Evolutionary conservation across 2,329 filamentous ascomycete genomes (phyloP), one percentile per base, ranked within the genome.

Genomic region (Metarhizium brunneum): DNA sequence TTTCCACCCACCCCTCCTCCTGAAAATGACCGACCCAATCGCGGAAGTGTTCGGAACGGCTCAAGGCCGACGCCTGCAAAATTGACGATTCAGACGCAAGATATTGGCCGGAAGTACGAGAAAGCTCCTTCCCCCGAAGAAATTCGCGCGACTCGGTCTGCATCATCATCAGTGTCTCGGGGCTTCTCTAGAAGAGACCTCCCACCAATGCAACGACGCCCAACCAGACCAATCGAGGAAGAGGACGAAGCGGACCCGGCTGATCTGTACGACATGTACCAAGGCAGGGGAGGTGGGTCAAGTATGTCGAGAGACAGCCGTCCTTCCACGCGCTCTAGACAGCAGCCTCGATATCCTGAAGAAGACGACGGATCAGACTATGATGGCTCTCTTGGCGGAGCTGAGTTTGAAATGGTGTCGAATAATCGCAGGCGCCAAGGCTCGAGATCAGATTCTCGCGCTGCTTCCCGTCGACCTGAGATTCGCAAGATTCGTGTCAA

Each of bases 1-100:
- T 96, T 97, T 75, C 94, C 94, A 18, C 94, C 94, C n/a, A 97
- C 94, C n/a, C 94, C 94, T 45, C 94, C 94, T 6, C 94, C 94
- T 6, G 94, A 99, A 76, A 82, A 83, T 59, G 91, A 96, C 62
- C 87, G 86, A 47, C 74, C 80, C 63, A 79, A 73, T 60, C 77
- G 83, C 25, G 81, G 74, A 53, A 76, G 83, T n/a, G 80, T 85
- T 51, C 80, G 82, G 57, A 84, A 76, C 62, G 82, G 82, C 2
- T 74, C 76, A 50, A 85, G 81, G 60, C 82, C 82, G 42, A 77
- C 79, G 71, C 80, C 79, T n/a, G 76, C 81, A 29, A 82, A 82
- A 62, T 76, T 86, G 58, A 85, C 82, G 61, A 85, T 85, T 51
- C 81, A 83, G 56, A 76, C 77, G 56, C 74, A 78, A 30, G 73